phyloP scores from a whole-genome alignment of 441 rosid genomes.

The Eruca vesicaria region DNA sequence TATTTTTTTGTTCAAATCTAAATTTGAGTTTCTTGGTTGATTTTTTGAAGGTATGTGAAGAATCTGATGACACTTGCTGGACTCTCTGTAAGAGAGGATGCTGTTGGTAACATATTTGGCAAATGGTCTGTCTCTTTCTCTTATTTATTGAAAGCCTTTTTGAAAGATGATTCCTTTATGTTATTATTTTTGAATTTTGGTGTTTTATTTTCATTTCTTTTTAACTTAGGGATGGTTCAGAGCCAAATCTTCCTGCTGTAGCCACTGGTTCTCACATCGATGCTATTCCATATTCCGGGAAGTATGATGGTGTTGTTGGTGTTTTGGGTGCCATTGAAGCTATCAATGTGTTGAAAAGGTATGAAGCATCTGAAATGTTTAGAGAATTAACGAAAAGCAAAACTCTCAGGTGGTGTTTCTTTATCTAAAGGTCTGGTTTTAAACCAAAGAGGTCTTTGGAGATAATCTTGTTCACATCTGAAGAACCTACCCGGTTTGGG shows the following conservation, averaged over 20 bases:
- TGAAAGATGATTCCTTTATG: neutral
- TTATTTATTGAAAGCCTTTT: neutral
- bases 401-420: neutral
- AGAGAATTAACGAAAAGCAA: neutral
- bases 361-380: neutral
- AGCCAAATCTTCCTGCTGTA: constrained; percentile 64
- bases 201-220: neutral
- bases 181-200: neutral
- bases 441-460: constrained; percentile 85
- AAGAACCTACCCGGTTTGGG: constrained; percentile 95
- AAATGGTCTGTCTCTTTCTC: constrained; percentile 58
- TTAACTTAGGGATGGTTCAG: constrained; percentile 62
- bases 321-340: constrained; percentile 95
- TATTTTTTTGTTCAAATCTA: neutral
- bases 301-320: constrained; percentile 94
- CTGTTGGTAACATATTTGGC: constrained; percentile 91
- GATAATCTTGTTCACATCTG: constrained; percentile 83
- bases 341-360: constrained; percentile 82
- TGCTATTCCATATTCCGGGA: constrained; percentile 96
- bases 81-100: constrained; percentile 89
- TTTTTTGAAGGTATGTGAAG: constrained; percentile 58
- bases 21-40: neutral
- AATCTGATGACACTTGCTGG: constrained; percentile 75
- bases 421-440: constrained; percentile 61
- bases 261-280: constrained; percentile 94